Base-by-base conservation (phyloP, 495 filamentous ascomycete species). In the Letharia lupina region DNA sequence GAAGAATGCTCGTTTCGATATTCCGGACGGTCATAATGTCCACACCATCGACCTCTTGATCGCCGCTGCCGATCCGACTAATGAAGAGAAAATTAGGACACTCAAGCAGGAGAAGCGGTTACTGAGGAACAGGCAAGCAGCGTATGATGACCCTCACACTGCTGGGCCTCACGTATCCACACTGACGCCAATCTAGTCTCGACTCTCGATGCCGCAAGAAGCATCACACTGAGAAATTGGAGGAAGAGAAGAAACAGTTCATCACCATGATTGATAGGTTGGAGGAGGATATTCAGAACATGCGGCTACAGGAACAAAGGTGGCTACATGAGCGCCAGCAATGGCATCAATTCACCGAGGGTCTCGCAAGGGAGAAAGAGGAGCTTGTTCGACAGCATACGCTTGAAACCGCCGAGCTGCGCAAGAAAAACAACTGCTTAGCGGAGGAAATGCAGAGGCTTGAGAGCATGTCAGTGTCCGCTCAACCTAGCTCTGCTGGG, bases 1-100 rank as follows among this genome's bases (percentile, higher is more conserved):
- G 87, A 98, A 97, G 88, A 99, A 99, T 72, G 93, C 93, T 70
- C 88, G 95, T 58, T 96, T 99, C 77, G 94, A 98, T 73, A 98
- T 99, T 67, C 94, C 94, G 7, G 86, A 90, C 15, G 95, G 96
- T 78, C 85, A 93, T 54, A 98, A 90, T 69, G 83, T 98, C 67
- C 86, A 83, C 80, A 98, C 96, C 76, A 98, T 99, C 79, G 94
- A 99, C 75, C 84, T 89, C 62, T 79, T 98, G 71, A 97, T 99
- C 78, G 83, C 86, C 42, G 85, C 90, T 75, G 93, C 91, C 28
- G 63, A 70, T 52, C 68, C 64, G 13, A 89, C 79, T 60, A 91
- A 98, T 70, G 94, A 98, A 70, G 89, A 95, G 66, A 89, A 94
- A 80, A 89, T 96, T 78, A 98, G 96, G 82, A 93, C 98, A 77